Conservation (phyloP, 345 rosid genomes). For the Murraya koenigii region DNA sequence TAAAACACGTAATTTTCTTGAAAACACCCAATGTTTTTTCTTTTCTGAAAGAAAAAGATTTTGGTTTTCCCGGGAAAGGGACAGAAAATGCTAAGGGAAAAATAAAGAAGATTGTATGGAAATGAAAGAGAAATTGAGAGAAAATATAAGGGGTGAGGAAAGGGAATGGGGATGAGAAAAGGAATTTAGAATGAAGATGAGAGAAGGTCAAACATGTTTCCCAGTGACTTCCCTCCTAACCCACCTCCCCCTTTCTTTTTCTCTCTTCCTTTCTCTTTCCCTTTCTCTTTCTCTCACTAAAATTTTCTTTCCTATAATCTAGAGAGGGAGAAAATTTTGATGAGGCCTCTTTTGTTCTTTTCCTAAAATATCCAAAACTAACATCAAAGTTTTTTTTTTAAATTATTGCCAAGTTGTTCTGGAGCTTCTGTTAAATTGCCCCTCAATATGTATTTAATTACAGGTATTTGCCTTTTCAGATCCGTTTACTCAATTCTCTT, state of each 20-base stretch:
- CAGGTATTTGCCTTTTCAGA: not conserved
- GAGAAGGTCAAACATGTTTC: constrained; percentile 32
- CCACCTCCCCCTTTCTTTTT: not conserved
- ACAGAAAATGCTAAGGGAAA: not conserved
- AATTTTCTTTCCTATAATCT: not conserved
- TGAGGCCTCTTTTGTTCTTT: not conserved
- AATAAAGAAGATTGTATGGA: not conserved
- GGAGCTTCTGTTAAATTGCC: not conserved
- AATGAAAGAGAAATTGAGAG: not conserved
- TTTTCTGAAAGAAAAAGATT: not conserved
- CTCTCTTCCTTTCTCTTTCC: not conserved
- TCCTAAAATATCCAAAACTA: constrained; percentile 16
- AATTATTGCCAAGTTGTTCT: not conserved
- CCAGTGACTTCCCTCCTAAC: constrained; percentile 17
- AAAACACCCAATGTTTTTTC: not conserved
- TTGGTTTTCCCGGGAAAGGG: not conserved
- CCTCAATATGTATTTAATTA: not conserved
- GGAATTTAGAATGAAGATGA: constrained; percentile 19
- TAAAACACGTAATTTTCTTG: not conserved
- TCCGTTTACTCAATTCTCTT: no score
- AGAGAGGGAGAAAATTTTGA: constrained; percentile 5
- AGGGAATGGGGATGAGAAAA: not conserved
- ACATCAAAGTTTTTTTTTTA: not conserved
- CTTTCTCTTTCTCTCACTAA: not conserved
- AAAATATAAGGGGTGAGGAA: not conserved